A percentile compares a stretch with the other conserved stretches of the same genome.
phyloP scores from a whole-genome alignment of 192 early-diverging fungal species.

The Coemansia sp. region DNA sequence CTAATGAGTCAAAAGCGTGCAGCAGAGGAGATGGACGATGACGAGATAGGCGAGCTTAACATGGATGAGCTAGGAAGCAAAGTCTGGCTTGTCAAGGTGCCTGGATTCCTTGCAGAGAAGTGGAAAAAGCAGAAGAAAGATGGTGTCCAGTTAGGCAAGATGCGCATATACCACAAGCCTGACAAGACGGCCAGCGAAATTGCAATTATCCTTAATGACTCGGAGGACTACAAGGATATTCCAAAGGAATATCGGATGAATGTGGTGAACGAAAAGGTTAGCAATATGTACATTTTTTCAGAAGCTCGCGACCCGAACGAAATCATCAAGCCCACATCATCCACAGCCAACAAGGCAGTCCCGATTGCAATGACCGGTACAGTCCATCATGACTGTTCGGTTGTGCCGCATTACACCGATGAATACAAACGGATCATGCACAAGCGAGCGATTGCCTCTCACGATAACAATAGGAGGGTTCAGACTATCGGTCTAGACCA shows the following conservation, averaged over 20 bases:
- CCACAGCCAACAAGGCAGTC: conserved; percentile 49
- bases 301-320: conserved; percentile 49
- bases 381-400: conserved; percentile 71
- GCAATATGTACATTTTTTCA: conserved; percentile 78
- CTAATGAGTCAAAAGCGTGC: background rate
- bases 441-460: conserved; percentile 57
- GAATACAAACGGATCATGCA: conserved; percentile 68
- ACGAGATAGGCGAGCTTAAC: conserved; percentile 72
- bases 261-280: conserved; percentile 63
- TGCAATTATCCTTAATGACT: conserved; percentile 67
- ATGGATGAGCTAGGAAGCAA: conserved; percentile 65
- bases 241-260: conserved; percentile 84
- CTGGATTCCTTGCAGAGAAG: conserved; percentile 81
- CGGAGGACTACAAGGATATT: conserved; percentile 57
- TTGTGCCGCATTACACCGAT: conserved; percentile 58
- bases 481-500: conserved; percentile 26
- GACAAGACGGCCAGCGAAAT: conserved; percentile 55
- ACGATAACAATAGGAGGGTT: conserved; percentile 32
- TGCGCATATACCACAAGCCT: conserved; percentile 69
- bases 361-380: conserved; percentile 60
- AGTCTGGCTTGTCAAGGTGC: conserved; percentile 95
- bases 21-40: conserved; percentile 37
- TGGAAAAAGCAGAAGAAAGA: conserved; percentile 70
- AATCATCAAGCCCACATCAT: conserved; percentile 44
- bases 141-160: conserved; percentile 70